phyloP scores from a whole-genome alignment of 1,284 basidiomycete genomes.

The Sutorius eximius region DNA sequence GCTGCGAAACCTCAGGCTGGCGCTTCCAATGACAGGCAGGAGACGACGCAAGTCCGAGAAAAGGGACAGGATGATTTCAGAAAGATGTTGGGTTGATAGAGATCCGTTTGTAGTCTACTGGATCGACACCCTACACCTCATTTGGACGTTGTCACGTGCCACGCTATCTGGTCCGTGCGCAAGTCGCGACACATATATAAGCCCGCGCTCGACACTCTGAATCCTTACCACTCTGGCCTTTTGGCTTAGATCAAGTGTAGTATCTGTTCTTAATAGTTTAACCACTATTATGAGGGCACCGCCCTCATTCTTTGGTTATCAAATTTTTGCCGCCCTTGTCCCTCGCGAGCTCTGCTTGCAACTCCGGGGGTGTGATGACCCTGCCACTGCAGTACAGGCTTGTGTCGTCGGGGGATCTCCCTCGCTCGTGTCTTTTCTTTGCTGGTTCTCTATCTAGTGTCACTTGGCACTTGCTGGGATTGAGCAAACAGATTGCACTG shows the following conservation, averaged over 20 bases:
- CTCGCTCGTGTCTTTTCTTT: constrained; percentile 7
- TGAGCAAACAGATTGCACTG: constrained; percentile 5
- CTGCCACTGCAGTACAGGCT: constrained; percentile 34
- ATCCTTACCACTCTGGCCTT: constrained; percentile 84
- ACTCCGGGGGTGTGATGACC: constrained; percentile 36
- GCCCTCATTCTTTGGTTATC: constrained; percentile 36
- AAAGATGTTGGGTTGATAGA: constrained; percentile 59
- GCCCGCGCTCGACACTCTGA: accelerated
- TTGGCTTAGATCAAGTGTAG: constrained; percentile 97
- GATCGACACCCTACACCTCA: neutral
- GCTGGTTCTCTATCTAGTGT: neutral
- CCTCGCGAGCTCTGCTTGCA: constrained; percentile 37
- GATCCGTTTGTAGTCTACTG: neutral
- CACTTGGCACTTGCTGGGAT: constrained; percentile 2
- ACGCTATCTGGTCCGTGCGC: constrained; percentile 14
- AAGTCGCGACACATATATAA: constrained; percentile 1
- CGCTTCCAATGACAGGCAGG: constrained; percentile 17
- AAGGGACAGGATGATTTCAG: constrained; percentile 74
- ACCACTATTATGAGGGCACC: constrained; percentile 36
- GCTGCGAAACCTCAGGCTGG: constrained; percentile 20
- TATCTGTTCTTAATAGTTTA: constrained; percentile 47
- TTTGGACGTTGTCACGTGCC: constrained; percentile 4
- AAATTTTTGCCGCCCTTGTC: constrained; percentile 32
- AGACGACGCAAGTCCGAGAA: constrained; percentile 22
- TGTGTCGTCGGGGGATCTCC: constrained; percentile 34